Conservation (phyloP, 108 stramenopile genomes). For the Asterionellopsis glacialis region DNA sequence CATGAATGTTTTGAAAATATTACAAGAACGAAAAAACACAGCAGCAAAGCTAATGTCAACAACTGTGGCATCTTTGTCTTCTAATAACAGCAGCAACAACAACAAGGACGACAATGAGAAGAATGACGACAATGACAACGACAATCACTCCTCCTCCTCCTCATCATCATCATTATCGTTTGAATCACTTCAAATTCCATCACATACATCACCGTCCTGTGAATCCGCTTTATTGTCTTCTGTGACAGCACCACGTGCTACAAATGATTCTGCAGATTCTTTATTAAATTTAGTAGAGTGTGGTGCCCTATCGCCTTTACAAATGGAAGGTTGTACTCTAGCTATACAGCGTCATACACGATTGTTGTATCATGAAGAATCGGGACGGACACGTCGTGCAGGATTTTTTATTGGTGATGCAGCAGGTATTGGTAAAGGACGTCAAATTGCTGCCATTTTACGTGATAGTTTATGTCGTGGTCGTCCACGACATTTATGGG, state of each 20-base stretch:
- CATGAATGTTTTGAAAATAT: slow-evolving; percentile 8
- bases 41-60: no score
- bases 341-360: slow-evolving; percentile 40
- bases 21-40: neutral
- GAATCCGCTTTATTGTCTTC: slow-evolving; percentile 49
- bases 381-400: slow-evolving; percentile 20
- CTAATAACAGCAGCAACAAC: no score
- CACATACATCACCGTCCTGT: slow-evolving; percentile 41
- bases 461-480: slow-evolving; percentile 36
- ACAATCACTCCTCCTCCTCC: no score
- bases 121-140: no score
- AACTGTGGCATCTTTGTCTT: no score
- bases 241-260: slow-evolving; percentile 22
- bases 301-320: slow-evolving; percentile 41
- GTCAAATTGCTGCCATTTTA: slow-evolving; percentile 55
- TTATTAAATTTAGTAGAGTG: slow-evolving; percentile 20
- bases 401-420: slow-evolving; percentile 90
- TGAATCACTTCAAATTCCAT: slow-evolving; percentile 5
- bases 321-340: slow-evolving; percentile 50
- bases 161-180: no score
- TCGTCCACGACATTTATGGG: slow-evolving; percentile 51
- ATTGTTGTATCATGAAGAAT: slow-evolving; percentile 16
- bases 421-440: slow-evolving; percentile 82
- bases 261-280: slow-evolving; percentile 15
- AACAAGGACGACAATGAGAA: no score